Conservation (phyloP, 1,284 basidiomycete species). For the Ceratobasidium sp. region DNA sequence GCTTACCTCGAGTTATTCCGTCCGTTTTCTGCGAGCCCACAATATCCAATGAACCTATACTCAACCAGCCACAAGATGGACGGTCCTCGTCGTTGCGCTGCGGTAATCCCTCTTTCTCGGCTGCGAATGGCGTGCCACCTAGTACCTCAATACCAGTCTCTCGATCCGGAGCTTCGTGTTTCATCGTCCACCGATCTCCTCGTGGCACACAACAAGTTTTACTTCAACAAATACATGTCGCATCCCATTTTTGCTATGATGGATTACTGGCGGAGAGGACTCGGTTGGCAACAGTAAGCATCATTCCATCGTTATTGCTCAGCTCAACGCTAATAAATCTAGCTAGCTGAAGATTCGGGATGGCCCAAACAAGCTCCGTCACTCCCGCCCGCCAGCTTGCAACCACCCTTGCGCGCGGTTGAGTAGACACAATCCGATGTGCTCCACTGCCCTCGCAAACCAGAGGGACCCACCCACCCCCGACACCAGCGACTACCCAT, state of each 20-base stretch:
- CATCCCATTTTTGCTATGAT: not conserved
- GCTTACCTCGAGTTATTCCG: constrained; percentile 10
- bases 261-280: not conserved
- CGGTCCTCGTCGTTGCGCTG: not conserved
- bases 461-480: too few species aligned
- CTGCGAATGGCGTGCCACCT: constrained; percentile 16
- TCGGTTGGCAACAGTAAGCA: too few species aligned
- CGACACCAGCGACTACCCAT: too few species aligned
- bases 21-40: not conserved
- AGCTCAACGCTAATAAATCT: too few species aligned
- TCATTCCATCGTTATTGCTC: too few species aligned
- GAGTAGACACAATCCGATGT: too few species aligned
- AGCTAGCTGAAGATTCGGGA: too few species aligned
- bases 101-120: not conserved
- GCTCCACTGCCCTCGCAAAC: too few species aligned
- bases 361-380: too few species aligned
- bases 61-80: constrained; percentile 4
- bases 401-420: too few species aligned
- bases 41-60: not conserved
- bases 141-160: not conserved
- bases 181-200: not conserved
- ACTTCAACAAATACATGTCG: constrained; percentile 1
- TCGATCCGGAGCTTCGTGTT: not conserved
- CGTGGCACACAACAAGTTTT: not conserved
- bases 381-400: too few species aligned